Evolutionary conservation across 1,284 basidiomycete species (phyloP), one percentile per base, ranked within the genome.

Genomic region (Quambalaria eucalypti): DNA sequence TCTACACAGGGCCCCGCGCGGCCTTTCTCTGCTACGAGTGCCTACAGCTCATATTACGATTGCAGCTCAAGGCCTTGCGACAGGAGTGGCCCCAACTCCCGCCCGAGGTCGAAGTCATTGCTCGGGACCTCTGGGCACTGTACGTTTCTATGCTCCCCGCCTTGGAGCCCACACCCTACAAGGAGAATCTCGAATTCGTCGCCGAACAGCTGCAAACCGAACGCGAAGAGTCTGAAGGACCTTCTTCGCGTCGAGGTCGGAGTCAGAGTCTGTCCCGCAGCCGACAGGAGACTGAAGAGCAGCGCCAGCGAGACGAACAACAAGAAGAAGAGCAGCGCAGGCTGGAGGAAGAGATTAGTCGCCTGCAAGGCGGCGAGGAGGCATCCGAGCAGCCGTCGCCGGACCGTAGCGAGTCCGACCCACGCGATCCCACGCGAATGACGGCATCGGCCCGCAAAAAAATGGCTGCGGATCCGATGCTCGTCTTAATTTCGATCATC

Each of bases 101-200:
- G 0, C 50, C 38, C 23, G 59, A 63, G 31, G 56, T 65, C 16
- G 68, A 70, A 42, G 57, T 61, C 2, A 52, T 67, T 1, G 65
- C 66, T n/a, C 61, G 66, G 16, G 68, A 71, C 23, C 57, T 69
- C 0, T 71, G 68, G 68, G 55, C 68, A 12, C 59, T 69, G 53
- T 62, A 61, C 31, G 60, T 69, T 12, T 65, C 66, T 1, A 54
- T 52, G 7, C 50, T 60, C 3, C 56, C 60, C 10, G 52, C 47
- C 2, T 25, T 56, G 19, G 28, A 29, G 9, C 42, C 56, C 7
- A 21, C 29, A 28, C 56, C 52, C 16, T 50, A 49, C 42, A 19
- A 26, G 6, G 46, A 47, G 19, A 54, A 56, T 21, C 38, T 40
- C 7, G 42, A 46, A 12, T 46, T 23, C 25, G 42, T 46, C 6